Conservation (phyloP, 139 green algal genomes). For the Gonium pectorale region DNA sequence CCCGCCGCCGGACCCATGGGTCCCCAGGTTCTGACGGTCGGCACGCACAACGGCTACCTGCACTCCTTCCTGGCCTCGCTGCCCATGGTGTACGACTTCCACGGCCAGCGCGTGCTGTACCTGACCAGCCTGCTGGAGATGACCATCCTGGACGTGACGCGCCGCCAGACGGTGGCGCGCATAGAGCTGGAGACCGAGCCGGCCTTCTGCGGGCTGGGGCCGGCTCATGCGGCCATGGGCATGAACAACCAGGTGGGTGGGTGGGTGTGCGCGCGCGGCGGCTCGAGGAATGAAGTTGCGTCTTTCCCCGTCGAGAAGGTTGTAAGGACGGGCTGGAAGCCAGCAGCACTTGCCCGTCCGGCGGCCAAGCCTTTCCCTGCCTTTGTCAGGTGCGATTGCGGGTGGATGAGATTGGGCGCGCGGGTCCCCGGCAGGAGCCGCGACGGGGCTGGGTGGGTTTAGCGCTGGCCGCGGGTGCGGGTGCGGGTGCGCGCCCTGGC, state of each 20-base stretch:
- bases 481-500: no score
- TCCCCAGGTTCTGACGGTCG: conserved; percentile 75
- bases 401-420: no score
- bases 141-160: conserved; percentile 67
- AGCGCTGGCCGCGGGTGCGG: no score
- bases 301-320: no score
- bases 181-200: conserved; percentile 78
- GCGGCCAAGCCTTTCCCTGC: no score
- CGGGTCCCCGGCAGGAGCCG: no score
- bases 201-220: conserved; percentile 75
- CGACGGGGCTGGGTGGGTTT: no score
- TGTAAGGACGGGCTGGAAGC: no score
- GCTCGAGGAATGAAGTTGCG: no score
- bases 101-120: conserved; percentile 61
- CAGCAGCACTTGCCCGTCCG: no score
- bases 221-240: conserved; percentile 72
- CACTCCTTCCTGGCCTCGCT: conserved; percentile 73
- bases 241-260: conserved; percentile 79
- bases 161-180: conserved; percentile 25
- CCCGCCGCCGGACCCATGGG: no score
- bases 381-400: no score
- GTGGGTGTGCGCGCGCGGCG: neutral
- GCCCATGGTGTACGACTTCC: conserved; percentile 69
- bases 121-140: conserved; percentile 80
- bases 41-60: conserved; percentile 65